phyloP scores from a whole-genome alignment of 176 grass and related monocot species.

The Guadua angustifolia region DNA sequence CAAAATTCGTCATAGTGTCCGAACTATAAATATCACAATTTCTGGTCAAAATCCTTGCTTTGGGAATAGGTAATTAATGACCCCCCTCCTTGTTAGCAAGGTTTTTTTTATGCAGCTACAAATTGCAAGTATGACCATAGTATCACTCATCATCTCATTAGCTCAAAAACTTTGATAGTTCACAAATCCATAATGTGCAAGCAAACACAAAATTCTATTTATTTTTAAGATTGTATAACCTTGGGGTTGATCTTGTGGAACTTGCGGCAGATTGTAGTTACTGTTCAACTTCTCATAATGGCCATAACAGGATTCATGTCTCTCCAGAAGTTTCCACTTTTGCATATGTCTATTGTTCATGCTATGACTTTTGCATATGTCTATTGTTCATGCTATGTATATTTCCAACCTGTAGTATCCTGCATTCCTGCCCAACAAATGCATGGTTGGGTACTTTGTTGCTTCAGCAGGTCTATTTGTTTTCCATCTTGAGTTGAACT shows the following conservation, averaged over 20 bases:
- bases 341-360: background rate
- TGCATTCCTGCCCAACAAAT: background rate
- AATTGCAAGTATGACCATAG: background rate
- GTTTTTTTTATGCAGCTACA: background rate
- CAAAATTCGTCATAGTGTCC: conserved; percentile 75
- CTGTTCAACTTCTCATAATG: background rate
- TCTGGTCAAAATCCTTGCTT: conserved; percentile 91
- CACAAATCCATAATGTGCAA: background rate
- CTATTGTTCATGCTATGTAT: background rate
- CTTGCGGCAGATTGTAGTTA: background rate
- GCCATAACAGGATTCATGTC: background rate
- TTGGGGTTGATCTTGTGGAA: background rate
- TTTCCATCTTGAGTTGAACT: conserved; percentile 21
- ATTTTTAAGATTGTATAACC: background rate
- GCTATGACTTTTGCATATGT: background rate
- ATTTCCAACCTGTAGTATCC: background rate
- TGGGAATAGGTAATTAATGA: conserved; percentile 75
- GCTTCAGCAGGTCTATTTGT: background rate
- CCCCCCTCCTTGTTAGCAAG: background rate
- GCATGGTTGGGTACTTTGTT: background rate
- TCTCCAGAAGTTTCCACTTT: background rate
- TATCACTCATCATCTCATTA: background rate
- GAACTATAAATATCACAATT: conserved; percentile 83
- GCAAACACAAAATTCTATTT: background rate
- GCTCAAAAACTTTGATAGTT: background rate